phyloP scores from a whole-genome alignment of 768 basidiomycete species.

The Myochromella boudieri region DNA sequence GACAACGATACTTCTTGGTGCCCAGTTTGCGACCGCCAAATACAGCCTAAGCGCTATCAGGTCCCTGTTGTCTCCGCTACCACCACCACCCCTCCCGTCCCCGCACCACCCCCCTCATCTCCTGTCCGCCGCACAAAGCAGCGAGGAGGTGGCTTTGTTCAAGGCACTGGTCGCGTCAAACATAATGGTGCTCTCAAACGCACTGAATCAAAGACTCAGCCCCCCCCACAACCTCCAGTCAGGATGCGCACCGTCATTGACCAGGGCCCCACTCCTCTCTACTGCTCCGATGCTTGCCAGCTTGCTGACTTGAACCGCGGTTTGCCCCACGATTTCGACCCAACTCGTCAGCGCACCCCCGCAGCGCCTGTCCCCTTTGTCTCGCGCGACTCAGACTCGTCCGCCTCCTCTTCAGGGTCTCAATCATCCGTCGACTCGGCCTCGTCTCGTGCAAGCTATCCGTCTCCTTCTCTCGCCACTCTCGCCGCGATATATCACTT shows the following conservation, averaged over 20 bases:
- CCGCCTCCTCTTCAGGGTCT: slow-evolving; percentile 39
- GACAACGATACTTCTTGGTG: slow-evolving; percentile 77
- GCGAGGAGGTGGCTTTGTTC: slow-evolving; percentile 50
- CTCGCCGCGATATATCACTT: slow-evolving; percentile 42
- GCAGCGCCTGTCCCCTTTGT: slow-evolving; percentile 29
- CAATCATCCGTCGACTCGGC: slow-evolving; percentile 39
- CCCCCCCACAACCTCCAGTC: slow-evolving; percentile 28
- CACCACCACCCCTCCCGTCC: slow-evolving; percentile 28
- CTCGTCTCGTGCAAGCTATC: slow-evolving; percentile 24
- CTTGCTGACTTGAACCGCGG: slow-evolving; percentile 52
- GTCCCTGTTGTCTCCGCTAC: slow-evolving; percentile 40
- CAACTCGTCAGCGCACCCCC: slow-evolving; percentile 39
- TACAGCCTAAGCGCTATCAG: slow-evolving; percentile 72
- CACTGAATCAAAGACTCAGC: slow-evolving; percentile 22
- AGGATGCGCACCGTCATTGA: slow-evolving; percentile 73
- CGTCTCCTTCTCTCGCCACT: slow-evolving; percentile 29
- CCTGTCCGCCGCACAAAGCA: slow-evolving; percentile 28
- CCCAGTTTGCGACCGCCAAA: slow-evolving; percentile 75
- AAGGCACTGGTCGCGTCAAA: slow-evolving; percentile 64
- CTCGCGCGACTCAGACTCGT: slow-evolving; percentile 39
- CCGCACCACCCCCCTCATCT: slow-evolving; percentile 37
- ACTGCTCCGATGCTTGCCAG: slow-evolving; percentile 80
- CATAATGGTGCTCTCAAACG: slow-evolving; percentile 56
- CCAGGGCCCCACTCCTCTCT: slow-evolving; percentile 76
- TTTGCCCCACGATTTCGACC: slow-evolving; percentile 48